A percentile compares a stretch with the other conserved stretches of the same genome.
Conservation (phyloP, 495 filamentous ascomycete genomes). For the Chaetomium cochliodes region DNA sequence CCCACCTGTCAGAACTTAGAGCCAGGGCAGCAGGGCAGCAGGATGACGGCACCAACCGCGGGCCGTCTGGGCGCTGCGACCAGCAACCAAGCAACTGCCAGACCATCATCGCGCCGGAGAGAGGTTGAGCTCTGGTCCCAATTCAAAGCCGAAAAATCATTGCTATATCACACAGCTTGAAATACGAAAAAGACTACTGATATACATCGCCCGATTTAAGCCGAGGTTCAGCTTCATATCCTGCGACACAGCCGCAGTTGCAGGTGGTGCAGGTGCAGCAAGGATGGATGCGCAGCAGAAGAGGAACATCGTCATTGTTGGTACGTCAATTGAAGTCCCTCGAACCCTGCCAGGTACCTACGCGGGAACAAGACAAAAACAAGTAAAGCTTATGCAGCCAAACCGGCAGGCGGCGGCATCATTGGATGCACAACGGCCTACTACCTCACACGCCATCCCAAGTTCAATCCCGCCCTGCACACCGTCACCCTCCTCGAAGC, state of each 20-base stretch:
- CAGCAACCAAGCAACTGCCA: neutral
- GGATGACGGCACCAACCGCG: conserved; percentile 10
- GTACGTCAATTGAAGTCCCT: conserved; percentile 42
- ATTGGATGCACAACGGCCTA: conserved; percentile 94
- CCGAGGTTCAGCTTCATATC: neutral
- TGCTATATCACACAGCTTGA: no score
- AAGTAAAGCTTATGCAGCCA: conserved; percentile 1
- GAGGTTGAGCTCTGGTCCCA: neutral
- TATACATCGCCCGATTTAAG: neutral
- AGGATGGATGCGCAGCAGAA: conserved; percentile 34
- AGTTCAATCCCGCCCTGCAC: conserved; percentile 71
- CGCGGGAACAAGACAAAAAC: neutral
- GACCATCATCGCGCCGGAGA: neutral
- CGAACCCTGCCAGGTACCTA: conserved; percentile 2
- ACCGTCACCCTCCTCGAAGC: conserved; percentile 88
- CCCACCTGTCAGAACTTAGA: conserved; percentile 8
- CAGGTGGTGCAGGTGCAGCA: neutral
- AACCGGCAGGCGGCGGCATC: conserved; percentile 75
- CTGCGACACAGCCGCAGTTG: neutral
- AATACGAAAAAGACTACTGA: no score
- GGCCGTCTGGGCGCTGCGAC: neutral
- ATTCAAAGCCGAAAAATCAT: neutral
- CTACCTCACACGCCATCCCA: conserved; percentile 84
- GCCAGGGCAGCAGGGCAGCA: neutral
- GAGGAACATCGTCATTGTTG: conserved; percentile 68